Percentiles rank a stretch among this genome's conserved stretches.
Conservation (phyloP, 345 rosid genomes). For the Eucalyptus cloeziana region DNA sequence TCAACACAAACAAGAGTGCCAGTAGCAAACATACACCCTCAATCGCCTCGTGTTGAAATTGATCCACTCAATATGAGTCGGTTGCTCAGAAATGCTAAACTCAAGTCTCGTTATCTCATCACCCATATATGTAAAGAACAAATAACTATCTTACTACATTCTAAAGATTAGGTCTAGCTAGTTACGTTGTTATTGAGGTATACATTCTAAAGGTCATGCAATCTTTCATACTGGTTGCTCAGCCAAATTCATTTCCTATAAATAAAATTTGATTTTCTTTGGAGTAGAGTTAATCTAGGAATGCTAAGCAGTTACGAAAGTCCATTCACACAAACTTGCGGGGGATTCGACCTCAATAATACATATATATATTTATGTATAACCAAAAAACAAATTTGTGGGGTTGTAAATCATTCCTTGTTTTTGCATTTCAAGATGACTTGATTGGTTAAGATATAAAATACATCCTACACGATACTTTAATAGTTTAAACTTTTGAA, state of each 20-base stretch:
- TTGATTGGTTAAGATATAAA: background rate
- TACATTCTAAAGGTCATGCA: background rate
- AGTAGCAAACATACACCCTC: background rate
- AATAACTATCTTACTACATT: too few relatives aligned
- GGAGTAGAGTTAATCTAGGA: background rate
- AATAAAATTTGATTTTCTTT: too few relatives aligned
- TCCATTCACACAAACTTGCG: background rate
- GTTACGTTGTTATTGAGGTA: background rate
- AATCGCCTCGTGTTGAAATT: background rate
- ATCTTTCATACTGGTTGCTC: background rate
- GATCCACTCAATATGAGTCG: background rate
- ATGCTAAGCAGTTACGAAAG: background rate
- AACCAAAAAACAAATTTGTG: too few relatives aligned
- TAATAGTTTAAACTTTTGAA: background rate
- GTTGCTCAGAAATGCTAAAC: background rate
- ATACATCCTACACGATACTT: background rate
- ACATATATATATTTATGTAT: too few relatives aligned
- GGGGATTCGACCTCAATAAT: too few relatives aligned
- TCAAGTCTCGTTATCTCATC: background rate
- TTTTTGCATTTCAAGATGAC: background rate
- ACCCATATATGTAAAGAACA: background rate
- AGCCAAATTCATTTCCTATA: background rate
- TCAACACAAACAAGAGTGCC: background rate
- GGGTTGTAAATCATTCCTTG: background rate
- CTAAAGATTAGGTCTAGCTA: background rate